Evolutionary conservation across 441 rosid genomes (phyloP), one percentile per base, ranked within the genome.

Genomic region (Croton setiger): DNA sequence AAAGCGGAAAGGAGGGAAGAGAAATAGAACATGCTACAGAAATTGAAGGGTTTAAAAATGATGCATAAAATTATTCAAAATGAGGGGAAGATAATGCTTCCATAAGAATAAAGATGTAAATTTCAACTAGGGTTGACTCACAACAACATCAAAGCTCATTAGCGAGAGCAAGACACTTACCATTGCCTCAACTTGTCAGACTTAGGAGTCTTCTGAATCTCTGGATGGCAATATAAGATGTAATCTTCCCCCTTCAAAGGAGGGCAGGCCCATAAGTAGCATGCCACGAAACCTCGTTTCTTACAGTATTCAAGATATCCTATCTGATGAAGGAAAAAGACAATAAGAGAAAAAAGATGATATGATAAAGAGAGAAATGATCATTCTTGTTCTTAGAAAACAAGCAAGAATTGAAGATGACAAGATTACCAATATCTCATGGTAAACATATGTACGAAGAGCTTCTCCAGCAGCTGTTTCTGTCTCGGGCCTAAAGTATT

Each of bases 221-320:
- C 86, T 54, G 96, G 96, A 82, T 91, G 97, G 73, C 88, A 86
- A 60, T 87, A 80, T 69, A 91, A 70, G 54, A 91, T 86, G 74
- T 86, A 89, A 75, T 91, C 97, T 79, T 85, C 91, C 62, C 92
- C 97, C 68, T 82, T 84, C 18, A 27, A n/a, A 33, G 97, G 96
- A n/a, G 97, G 93, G 77, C 93, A 91, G 21, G 89, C 88, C 93
- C 97, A 91, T 71, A 91, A 72, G 52, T 91, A 86, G 79, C 86
- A 83, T 43, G 85, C 84, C 13, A 80, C 78, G 79, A 91, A 91
- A 63, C 96, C 97, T 10, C 85, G 87, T 68, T 83, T 77, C 87
- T 87, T 91, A 73, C 93, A 86, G 72, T 85, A 84, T 55, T 91
- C 91, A 7, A 91, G 93, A 79, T 91, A 91, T 54, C 91, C 97